Base-by-base conservation (phyloP, 2,329 filamentous ascomycete species). In the Aschersonia sp. region DNA sequence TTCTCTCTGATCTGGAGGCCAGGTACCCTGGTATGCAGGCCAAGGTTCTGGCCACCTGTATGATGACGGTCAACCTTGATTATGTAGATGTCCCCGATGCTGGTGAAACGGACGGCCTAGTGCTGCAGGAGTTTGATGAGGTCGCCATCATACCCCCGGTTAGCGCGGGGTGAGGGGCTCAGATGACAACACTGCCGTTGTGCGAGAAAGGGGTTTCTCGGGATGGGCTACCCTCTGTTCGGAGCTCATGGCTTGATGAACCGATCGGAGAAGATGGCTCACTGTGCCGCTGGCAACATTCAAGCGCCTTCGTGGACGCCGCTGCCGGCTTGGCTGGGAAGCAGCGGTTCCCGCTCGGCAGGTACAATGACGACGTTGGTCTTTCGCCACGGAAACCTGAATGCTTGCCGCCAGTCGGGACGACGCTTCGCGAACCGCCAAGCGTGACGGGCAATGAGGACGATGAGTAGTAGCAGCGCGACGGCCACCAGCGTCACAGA, bases 71-170 rank as follows among this genome's bases (percentile, higher is more conserved):
- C 59, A 92, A 94, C 55, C 67, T 90, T 47, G 76, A 86, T 50
- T 94, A 94, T 66, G 79, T 90, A 58, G 84, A 92, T 59, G 56
- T 87, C 9, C 69, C 74, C 9, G 69, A 70, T 41, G 64, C 65
- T 33, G 63, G 63, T 14, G 63, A 66, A 14, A 58, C 57, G 12
- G 58, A 60, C 7, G 66, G 67, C 12, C 55, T 70, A 30, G 60
- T 77, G 48, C 83, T 94, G 49, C 66, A 78, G 46, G 78, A 78
- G 52, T 85, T 82, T 31, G 87, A 94, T 59, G 87, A 94, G 67
- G 85, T 94, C 48, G 87, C 84, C 42, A 83, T 94, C 37, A 90
- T 94, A 49, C 87, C 87, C 35, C 87, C 87, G 8, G 87, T 94
- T 54, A 94, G 87, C 69, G 88, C 87, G 39, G 87, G 87, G 5